Percentiles rank a stretch among this genome's conserved stretches.
Conservation (phyloP, 805 yeast species). For the Saccharomycopsis guyanensis region DNA sequence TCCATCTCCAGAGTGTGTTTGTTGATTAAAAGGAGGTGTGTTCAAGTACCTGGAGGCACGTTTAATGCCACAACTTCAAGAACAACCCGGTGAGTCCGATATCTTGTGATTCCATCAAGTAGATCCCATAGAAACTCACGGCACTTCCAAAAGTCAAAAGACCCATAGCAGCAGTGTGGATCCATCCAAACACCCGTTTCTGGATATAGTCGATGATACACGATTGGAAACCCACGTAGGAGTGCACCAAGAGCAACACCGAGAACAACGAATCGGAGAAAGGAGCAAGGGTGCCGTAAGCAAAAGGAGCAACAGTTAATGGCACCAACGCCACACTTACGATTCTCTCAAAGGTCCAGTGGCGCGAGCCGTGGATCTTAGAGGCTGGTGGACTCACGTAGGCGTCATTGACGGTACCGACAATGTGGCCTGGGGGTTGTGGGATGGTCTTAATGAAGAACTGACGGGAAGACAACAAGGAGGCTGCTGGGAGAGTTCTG, state of each 20-base stretch:
- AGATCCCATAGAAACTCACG: conserved; percentile 63
- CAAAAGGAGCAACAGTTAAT: conserved; percentile 50
- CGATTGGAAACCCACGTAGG: conserved; percentile 64
- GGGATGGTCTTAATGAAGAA: conserved; percentile 48
- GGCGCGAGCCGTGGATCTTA: conserved; percentile 58
- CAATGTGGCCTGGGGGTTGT: conserved; percentile 79
- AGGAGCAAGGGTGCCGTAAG: conserved; percentile 40
- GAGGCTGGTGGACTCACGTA: conserved; percentile 51
- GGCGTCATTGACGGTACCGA: conserved; percentile 69
- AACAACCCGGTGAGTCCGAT: background rate
- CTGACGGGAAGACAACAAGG: conserved; percentile 23
- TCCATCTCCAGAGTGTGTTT: no score
- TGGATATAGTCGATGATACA: conserved; percentile 79
- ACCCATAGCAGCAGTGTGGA: conserved; percentile 55
- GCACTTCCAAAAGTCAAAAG: conserved; percentile 56
- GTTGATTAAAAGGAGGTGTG: no score
- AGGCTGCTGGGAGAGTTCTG: background rate
- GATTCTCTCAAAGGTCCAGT: conserved; percentile 65
- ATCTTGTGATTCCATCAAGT: conserved; percentile 53
- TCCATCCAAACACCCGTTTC: conserved; percentile 58
- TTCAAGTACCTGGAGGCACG: no score
- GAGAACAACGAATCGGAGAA: conserved; percentile 50
- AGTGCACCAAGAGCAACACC: conserved; percentile 51
- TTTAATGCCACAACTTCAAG: background rate
- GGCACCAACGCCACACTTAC: conserved; percentile 60